Conservation (phyloP, 225 moss, liverwort and hornwort species). For the Anthoceros angustus region DNA sequence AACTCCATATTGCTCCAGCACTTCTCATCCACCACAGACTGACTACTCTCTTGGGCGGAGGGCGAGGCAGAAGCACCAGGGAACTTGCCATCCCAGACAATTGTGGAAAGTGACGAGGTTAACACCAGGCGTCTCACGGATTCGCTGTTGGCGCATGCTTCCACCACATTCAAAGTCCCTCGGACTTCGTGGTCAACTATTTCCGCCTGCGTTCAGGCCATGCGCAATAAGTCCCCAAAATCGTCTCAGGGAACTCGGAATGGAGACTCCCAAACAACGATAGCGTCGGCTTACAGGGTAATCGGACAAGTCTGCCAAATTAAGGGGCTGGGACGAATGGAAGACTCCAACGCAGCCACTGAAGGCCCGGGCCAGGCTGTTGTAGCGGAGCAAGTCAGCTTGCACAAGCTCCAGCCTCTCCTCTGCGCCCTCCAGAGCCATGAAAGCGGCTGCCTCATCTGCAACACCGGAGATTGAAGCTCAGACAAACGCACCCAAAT, state of each 20-base stretch:
- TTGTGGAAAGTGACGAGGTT: conserved; percentile 19
- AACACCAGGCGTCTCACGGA: conserved; percentile 18
- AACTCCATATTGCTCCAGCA: conserved; percentile 24
- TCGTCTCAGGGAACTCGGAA: background rate
- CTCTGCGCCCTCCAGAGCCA: conserved; percentile 6
- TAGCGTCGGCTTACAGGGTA: background rate
- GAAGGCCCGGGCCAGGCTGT: conserved; percentile 2
- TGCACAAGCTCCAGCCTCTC: conserved; percentile 4
- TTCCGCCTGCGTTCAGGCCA: conserved; percentile 13
- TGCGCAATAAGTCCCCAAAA: background rate
- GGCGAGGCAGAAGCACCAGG: too few species aligned
- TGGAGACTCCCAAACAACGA: background rate
- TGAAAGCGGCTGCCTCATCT: conserved; percentile 6
- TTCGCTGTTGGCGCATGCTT: conserved; percentile 17
- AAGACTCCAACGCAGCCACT: conserved; percentile 7
- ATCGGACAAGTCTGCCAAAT: background rate
- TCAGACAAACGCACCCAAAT: background rate
- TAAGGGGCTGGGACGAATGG: background rate
- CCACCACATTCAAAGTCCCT: conserved; percentile 25
- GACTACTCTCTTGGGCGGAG: background rate
- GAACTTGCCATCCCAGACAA: conserved; percentile 13
- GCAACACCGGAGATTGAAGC: background rate
- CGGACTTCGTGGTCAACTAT: conserved; percentile 17
- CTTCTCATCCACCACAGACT: conserved; percentile 10
- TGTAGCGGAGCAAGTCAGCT: conserved; percentile 6